A percentile compares a stretch with the other conserved stretches of the same genome.
phyloP scores from a whole-genome alignment of 495 filamentous ascomycete genomes.

The Friedmanniomyces endolithicus region DNA sequence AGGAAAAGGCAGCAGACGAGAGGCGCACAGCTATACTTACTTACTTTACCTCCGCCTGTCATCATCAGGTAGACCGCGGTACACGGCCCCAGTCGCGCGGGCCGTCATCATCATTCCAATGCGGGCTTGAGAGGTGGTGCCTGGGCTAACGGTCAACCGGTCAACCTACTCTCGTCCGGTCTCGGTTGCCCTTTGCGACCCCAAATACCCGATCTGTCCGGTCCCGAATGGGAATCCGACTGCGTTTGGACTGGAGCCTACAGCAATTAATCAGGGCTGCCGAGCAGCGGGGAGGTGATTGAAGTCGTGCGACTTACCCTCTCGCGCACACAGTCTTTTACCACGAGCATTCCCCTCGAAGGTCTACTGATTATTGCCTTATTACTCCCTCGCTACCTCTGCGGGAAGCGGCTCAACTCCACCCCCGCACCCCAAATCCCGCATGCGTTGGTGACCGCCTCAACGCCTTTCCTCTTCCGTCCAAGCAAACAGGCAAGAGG shows the following conservation, averaged over 20 bases:
- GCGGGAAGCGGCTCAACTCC: neutral
- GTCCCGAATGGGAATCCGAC: too few species aligned
- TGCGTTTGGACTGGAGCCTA: too few species aligned
- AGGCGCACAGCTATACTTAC: neutral
- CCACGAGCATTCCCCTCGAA: too few species aligned
- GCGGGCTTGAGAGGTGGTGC: neutral
- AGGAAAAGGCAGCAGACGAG: neutral
- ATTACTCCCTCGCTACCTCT: too few species aligned
- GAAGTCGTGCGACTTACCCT: too few species aligned
- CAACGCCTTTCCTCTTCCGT: neutral
- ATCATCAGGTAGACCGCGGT: neutral
- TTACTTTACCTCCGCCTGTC: neutral
- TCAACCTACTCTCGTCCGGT: neutral
- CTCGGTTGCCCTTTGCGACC: neutral
- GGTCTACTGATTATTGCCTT: too few species aligned
- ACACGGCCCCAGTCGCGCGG: neutral
- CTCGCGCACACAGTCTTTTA: too few species aligned
- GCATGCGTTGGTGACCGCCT: neutral
- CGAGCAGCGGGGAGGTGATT: too few species aligned
- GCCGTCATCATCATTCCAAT: neutral
- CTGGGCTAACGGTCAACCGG: too few species aligned
- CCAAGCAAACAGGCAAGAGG: neutral
- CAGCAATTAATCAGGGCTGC: too few species aligned
- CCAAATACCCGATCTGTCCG: neutral
- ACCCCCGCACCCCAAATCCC: neutral